These are phyloP conservation scores for Xylaria sp. DNA, from an alignment of 2,329 filamentous ascomycete species.

Conservation along the genomic window DNA sequence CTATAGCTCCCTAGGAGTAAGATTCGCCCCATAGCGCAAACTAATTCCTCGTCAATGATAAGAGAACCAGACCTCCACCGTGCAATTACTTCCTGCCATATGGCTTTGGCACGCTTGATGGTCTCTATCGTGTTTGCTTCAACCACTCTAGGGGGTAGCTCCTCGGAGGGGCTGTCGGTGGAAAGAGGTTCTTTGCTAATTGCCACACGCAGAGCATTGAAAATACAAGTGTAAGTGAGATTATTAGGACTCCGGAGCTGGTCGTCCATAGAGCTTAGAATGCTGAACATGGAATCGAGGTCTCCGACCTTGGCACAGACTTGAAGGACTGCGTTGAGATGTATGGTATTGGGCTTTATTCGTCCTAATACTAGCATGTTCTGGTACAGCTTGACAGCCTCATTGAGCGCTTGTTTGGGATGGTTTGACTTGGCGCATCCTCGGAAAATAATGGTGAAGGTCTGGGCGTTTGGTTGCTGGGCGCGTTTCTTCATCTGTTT, in stretches of 20 bases:
- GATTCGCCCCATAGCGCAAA: constrained; percentile 82
- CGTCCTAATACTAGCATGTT: constrained; percentile 73
- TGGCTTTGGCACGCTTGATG: constrained; percentile 73
- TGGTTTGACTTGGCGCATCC: constrained; percentile 75
- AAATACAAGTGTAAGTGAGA: constrained; percentile 82
- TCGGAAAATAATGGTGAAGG: constrained; percentile 84
- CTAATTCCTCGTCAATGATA: constrained; percentile 79
- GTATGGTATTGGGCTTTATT: constrained; percentile 79
- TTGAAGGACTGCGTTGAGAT: constrained; percentile 88
- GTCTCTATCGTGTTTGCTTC: constrained; percentile 55
- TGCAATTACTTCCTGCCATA: constrained; percentile 85
- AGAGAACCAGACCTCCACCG: constrained; percentile 80
- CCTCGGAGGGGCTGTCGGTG: constrained; percentile 32
- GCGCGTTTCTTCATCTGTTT: constrained; percentile 92
- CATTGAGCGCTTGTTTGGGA: constrained; percentile 68
- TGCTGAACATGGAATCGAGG: constrained; percentile 82
- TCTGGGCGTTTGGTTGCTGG: constrained; percentile 81
- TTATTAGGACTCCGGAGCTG: constrained; percentile 72
- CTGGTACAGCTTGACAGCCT: constrained; percentile 81
- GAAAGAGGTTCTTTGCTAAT: constrained; percentile 48
- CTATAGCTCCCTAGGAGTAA: constrained; percentile 72
- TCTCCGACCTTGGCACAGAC: constrained; percentile 81
- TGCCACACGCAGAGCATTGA: constrained; percentile 76
- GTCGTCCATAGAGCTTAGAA: constrained; percentile 78
- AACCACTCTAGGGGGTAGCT: constrained; percentile 45